Evolutionary conservation across 2,329 filamentous ascomycete species (phyloP).

Genomic region (Zarea fungicola): DNA sequence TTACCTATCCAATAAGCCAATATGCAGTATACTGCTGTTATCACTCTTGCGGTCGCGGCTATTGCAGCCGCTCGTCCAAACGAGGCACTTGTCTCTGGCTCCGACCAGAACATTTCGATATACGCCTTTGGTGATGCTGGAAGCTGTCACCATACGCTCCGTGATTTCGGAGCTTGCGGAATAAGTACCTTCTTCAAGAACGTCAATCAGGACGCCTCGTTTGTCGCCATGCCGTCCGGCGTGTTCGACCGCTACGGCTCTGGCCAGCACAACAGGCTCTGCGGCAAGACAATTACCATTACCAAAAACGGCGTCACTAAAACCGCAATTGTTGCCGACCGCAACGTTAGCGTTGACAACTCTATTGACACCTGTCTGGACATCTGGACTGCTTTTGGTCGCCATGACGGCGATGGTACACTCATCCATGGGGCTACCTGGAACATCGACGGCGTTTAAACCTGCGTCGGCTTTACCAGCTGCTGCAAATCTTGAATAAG

Average conservation of each 20-base stretch:
- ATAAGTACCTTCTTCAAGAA: conserved; percentile 1
- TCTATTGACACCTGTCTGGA: neutral
- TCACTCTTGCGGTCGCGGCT: neutral
- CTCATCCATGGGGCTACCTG: neutral
- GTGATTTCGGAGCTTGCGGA: neutral
- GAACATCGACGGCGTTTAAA: neutral
- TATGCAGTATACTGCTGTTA: too few relatives aligned
- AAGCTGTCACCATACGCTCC: neutral
- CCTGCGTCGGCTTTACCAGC: too few relatives aligned
- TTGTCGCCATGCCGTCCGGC: conserved; percentile 1
- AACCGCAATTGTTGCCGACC: conserved; percentile 2
- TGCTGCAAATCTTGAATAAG: too few relatives aligned
- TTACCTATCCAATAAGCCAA: too few relatives aligned
- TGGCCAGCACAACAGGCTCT: conserved; percentile 2
- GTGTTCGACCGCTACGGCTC: neutral
- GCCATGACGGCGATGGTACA: neutral
- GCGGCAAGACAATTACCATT: conserved; percentile 2
- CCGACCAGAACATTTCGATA: neutral
- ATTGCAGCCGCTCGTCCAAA: neutral
- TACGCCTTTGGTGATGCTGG: neutral
- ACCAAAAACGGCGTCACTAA: neutral
- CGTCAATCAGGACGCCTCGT: neutral
- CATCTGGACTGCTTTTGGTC: neutral
- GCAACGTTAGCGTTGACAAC: neutral
- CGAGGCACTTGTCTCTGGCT: neutral